Conservation (phyloP, 148 eudicot genomes). For the Spergularia bocconei region DNA sequence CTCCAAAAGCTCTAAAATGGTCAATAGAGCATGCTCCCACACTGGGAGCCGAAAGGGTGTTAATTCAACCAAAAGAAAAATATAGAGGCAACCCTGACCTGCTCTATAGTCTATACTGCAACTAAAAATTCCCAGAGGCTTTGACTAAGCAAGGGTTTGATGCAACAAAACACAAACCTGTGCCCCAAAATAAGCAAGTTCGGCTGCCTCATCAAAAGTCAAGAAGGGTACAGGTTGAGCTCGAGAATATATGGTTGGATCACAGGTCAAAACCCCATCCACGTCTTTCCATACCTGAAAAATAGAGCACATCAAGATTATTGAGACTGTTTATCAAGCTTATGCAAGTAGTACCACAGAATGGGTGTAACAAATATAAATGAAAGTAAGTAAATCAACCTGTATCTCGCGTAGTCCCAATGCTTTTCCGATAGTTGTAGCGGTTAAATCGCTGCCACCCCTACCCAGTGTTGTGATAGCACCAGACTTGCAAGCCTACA, state of each 20-base stretch:
- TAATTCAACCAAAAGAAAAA: not conserved
- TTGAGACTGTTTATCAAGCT: not conserved
- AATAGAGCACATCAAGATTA: not conserved
- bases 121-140: not conserved
- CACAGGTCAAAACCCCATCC: conserved; percentile 97
- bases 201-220: conserved; percentile 98
- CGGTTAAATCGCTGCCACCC: conserved; percentile 99
- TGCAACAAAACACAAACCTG: conserved; percentile 54
- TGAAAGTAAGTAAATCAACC: conserved; percentile 37
- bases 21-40: not conserved
- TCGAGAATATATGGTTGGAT: conserved; percentile 70
- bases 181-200: conserved; percentile 99
- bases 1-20: not conserved
- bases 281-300: conserved; percentile 98
- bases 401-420: conserved; percentile 91
- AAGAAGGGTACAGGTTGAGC: conserved; percentile 89
- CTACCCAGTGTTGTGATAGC: conserved; percentile 97
- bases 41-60: not conserved
- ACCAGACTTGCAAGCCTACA: conserved; percentile 82
- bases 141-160: not conserved
- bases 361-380: not conserved
- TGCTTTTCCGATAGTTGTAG: conserved; percentile 96
- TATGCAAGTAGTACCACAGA: not conserved
- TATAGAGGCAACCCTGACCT: not conserved
- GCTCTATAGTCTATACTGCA: too few relatives aligned